Evolutionary conservation across 495 filamentous ascomycete species (phyloP).

Genomic region (Aspergillus homomorphus): DNA sequence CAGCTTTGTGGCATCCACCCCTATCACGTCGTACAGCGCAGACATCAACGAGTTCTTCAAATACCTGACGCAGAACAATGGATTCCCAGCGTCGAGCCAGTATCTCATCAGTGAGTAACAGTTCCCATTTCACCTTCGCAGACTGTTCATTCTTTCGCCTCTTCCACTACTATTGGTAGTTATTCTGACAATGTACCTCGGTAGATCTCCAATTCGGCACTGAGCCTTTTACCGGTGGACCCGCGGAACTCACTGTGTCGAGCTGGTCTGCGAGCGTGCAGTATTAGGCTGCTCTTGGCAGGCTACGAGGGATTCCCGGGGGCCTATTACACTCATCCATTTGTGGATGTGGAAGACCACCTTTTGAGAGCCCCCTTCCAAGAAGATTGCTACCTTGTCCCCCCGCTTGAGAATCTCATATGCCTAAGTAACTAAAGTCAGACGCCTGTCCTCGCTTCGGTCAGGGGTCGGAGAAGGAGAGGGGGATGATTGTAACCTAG

Average conservation of each 20-base stretch:
- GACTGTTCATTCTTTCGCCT: too few relatives aligned
- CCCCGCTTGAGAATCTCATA: too few relatives aligned
- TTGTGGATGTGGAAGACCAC: too few relatives aligned
- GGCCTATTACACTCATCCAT: too few relatives aligned
- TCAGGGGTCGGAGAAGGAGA: too few relatives aligned
- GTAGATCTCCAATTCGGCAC: conserved; percentile 44
- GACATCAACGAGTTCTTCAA: conserved; percentile 46
- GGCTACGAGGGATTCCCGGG: too few relatives aligned
- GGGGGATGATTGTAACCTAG: too few relatives aligned
- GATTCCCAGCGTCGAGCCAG: conserved; percentile 37
- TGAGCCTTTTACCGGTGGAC: conserved; percentile 41
- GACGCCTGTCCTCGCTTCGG: too few relatives aligned
- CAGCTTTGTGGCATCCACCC: conserved; percentile 40
- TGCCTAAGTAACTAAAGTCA: too few relatives aligned
- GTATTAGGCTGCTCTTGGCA: background rate
- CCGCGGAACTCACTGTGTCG: conserved; percentile 19
- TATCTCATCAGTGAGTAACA: conserved; percentile 44
- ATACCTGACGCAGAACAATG: conserved; percentile 33
- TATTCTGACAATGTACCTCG: background rate
- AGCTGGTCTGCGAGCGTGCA: conserved; percentile 19
- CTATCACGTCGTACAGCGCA: conserved; percentile 30
- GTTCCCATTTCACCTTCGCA: background rate
- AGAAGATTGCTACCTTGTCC: too few relatives aligned
- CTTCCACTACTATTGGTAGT: too few relatives aligned
- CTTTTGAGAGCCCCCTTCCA: too few relatives aligned